These are phyloP conservation scores for Allantophomopsis lycopodina DNA, from an alignment of 2,329 filamentous ascomycete genomes.

Conservation along the genomic window DNA sequence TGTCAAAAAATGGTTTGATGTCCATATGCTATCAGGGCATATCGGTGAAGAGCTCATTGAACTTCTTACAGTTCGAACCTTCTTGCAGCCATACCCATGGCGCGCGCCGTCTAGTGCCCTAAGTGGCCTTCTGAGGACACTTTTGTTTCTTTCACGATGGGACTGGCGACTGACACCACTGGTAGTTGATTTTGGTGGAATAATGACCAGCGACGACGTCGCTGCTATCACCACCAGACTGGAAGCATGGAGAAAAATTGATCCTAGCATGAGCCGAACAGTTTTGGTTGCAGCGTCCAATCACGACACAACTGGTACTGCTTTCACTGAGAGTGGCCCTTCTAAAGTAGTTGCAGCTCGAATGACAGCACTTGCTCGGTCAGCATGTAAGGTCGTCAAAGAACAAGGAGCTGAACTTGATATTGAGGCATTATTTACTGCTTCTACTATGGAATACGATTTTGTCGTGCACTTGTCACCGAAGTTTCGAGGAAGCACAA, in stretches of 20 bases:
- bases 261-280: slow-evolving; percentile 75
- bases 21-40: slow-evolving; percentile 67
- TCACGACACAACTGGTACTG: slow-evolving; percentile 62
- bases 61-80: slow-evolving; percentile 64
- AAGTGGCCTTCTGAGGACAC: slow-evolving; percentile 68
- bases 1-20: slow-evolving; percentile 78
- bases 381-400: slow-evolving; percentile 51
- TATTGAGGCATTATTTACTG: slow-evolving; percentile 52
- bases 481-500: slow-evolving; percentile 20
- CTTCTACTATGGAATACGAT: slow-evolving; percentile 67
- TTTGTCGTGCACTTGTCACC: slow-evolving; percentile 57
- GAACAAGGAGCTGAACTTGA: slow-evolving; percentile 37
- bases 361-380: slow-evolving; percentile 69
- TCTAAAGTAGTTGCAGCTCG: slow-evolving; percentile 73
- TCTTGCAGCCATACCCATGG: slow-evolving; percentile 75
- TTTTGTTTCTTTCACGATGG: slow-evolving; percentile 74
- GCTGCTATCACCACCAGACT: slow-evolving; percentile 56
- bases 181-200: slow-evolving; percentile 60
- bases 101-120: slow-evolving; percentile 59
- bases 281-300: slow-evolving; percentile 73
- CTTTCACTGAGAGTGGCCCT: slow-evolving; percentile 65
- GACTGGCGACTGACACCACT: slow-evolving; percentile 82
- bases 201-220: slow-evolving; percentile 47
- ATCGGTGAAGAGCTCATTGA: slow-evolving; percentile 74
- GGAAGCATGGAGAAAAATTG: slow-evolving; percentile 74